phyloP scores from a whole-genome alignment of 306 rosid species.

The Rosa chinensis region DNA sequence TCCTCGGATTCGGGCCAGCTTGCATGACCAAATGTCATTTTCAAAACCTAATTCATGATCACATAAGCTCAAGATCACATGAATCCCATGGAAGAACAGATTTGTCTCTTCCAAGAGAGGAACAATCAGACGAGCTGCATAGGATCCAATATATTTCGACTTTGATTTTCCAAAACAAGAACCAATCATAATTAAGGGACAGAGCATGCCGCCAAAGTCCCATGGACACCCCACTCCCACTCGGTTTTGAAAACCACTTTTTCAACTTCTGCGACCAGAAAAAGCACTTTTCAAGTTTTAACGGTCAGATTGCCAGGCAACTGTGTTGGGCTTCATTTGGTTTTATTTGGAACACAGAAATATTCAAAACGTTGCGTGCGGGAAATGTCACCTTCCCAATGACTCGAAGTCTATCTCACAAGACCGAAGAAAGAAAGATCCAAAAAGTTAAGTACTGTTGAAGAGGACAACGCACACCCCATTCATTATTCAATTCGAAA shows the following conservation, averaged over 20 bases:
- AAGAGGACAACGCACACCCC: slow-evolving; percentile 18
- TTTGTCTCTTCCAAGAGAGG: slow-evolving; percentile 7
- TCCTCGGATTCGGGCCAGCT: slow-evolving; percentile 4
- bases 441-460: slow-evolving; percentile 14
- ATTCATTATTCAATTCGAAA: slow-evolving; percentile 5
- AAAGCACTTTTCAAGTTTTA: slow-evolving; percentile 6
- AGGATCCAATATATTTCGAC: not conserved
- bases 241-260: not conserved
- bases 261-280: not conserved
- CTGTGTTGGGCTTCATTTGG: not conserved
- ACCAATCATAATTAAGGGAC: not conserved
- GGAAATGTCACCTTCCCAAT: slow-evolving; percentile 33
- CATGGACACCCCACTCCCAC: not conserved
- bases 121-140: not conserved
- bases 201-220: slow-evolving; percentile 1
- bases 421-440: not conserved
- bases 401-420: not conserved
- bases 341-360: not conserved
- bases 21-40: not conserved
- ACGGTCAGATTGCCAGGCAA: slow-evolving; percentile 20
- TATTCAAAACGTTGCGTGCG: slow-evolving; percentile 43
- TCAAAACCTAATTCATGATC: not conserved
- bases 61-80: not conserved
- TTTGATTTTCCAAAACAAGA: not conserved
- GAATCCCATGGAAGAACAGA: not conserved